Evolutionary conservation across 345 rosid genomes (phyloP).

Genomic region (Arabis alpina): DNA sequence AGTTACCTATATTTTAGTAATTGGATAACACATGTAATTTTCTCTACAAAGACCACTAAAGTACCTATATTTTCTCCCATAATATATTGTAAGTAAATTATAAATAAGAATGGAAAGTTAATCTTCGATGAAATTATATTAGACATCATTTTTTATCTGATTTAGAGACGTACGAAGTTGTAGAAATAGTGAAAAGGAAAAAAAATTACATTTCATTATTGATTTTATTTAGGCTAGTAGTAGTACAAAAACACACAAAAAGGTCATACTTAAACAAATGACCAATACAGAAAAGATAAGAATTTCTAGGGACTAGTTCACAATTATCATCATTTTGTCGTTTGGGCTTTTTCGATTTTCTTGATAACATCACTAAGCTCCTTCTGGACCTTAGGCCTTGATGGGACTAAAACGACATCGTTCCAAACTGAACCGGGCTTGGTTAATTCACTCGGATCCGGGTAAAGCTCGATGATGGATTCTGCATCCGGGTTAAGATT

Average conservation of each 20-base stretch:
- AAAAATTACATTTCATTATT: background rate
- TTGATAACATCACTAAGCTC: slow-evolving; percentile 50
- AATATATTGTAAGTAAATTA: background rate
- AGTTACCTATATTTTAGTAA: background rate
- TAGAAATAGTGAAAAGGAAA: no score
- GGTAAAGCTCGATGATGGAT: slow-evolving; percentile 67
- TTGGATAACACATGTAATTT: no score
- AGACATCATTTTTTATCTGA: no score
- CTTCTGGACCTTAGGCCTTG: slow-evolving; percentile 49
- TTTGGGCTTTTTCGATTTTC: slow-evolving; percentile 51
- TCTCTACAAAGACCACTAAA: no score
- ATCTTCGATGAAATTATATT: background rate
- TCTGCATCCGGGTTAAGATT: slow-evolving; percentile 63
- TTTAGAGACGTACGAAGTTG: no score
- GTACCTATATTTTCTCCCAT: background rate
- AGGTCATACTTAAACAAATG: background rate
- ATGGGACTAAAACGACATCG: slow-evolving; percentile 53
- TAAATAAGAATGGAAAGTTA: background rate
- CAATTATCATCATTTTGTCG: slow-evolving; percentile 2
- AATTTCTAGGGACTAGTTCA: slow-evolving; percentile 9
- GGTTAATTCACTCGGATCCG: slow-evolving; percentile 46
- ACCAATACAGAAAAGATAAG: background rate
- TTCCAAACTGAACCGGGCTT: slow-evolving; percentile 72
- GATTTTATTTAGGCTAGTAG: slow-evolving; percentile 2
- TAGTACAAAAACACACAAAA: background rate